A percentile compares a stretch with the other conserved stretches of the same genome.
Conservation (phyloP, 192 early-diverging fungal species). For the Coemansia sp. region DNA sequence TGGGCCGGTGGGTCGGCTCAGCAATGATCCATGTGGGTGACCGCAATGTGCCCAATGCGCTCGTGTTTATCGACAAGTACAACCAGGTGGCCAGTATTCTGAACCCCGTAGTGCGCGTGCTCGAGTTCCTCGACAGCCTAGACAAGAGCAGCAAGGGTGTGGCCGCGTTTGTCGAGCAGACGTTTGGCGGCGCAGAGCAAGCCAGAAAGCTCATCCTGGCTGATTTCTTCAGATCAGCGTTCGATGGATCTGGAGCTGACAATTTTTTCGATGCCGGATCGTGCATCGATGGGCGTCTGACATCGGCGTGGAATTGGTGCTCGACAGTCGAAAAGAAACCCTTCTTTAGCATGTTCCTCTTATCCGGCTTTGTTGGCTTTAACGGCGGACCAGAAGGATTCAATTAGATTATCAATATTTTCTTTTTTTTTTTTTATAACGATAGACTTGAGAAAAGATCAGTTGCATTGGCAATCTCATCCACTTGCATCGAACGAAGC, state of each 20-base stretch:
- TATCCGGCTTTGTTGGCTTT: constrained; percentile 76
- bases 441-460: constrained; percentile 34
- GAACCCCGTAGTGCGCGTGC: constrained; percentile 77
- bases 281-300: constrained; percentile 96
- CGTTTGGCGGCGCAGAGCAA: constrained; percentile 67
- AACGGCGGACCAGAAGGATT: constrained; percentile 62
- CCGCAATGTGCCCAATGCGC: constrained; percentile 97
- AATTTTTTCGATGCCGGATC: constrained; percentile 89
- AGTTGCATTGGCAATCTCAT: constrained; percentile 46
- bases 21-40: constrained; percentile 98
- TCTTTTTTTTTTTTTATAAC: constrained; percentile 13
- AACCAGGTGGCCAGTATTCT: constrained; percentile 98
- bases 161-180: constrained; percentile 65
- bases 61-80: constrained; percentile 99
- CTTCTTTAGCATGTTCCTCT: constrained; percentile 89
- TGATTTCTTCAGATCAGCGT: constrained; percentile 95
- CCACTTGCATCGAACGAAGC: constrained; percentile 49
- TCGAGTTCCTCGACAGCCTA: constrained; percentile 73
- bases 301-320: constrained; percentile 92
- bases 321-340: constrained; percentile 90
- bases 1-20: constrained; percentile 91
- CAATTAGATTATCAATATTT: constrained; percentile 10
- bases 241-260: constrained; percentile 95
- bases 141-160: constrained; percentile 56
- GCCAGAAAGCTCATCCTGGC: constrained; percentile 76